Evolutionary conservation across 2,329 filamentous ascomycete species (phyloP).

Genomic region (Sclerotinia minor): DNA sequence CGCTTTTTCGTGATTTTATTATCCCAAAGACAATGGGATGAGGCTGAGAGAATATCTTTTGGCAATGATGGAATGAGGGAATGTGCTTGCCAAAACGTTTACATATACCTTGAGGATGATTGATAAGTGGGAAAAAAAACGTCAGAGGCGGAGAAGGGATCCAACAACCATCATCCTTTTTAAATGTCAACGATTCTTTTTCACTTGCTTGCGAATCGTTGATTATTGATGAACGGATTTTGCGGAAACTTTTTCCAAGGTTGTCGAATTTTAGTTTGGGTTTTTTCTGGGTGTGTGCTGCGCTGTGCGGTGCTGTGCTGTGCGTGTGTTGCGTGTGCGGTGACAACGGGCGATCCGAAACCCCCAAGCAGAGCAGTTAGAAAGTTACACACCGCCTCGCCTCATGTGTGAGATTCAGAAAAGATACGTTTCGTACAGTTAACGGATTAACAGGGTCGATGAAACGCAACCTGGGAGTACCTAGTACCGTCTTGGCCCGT

Average conservation of each 20-base stretch:
- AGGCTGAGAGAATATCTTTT: conserved; percentile 22
- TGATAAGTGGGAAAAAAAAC: conserved; percentile 5
- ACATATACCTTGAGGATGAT: conserved; percentile 1
- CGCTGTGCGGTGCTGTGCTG: not conserved
- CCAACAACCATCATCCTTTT: conserved; percentile 14
- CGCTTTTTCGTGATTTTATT: conserved; percentile 8
- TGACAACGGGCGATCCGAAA: conserved; percentile 25
- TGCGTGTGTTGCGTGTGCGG: conserved; percentile 1
- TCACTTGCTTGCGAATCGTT: conserved; percentile 26
- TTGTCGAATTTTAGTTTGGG: conserved; percentile 11
- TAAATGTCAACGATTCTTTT: conserved; percentile 12
- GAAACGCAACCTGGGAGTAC: not conserved
- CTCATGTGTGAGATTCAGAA: conserved; percentile 15
- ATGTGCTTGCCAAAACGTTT: conserved; percentile 13
- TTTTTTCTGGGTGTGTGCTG: not conserved
- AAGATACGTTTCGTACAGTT: conserved; percentile 4
- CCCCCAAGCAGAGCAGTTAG: conserved; percentile 14
- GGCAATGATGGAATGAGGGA: conserved; percentile 9
- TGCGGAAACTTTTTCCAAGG: conserved; percentile 23
- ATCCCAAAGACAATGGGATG: conserved; percentile 15
- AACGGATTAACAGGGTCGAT: conserved; percentile 8
- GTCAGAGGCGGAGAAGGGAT: conserved; percentile 9
- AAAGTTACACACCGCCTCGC: conserved; percentile 24
- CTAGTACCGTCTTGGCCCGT: conserved; percentile 5
- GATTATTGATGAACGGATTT: conserved; percentile 20